Evolutionary conservation across 441 rosid species (phyloP), one percentile per base, ranked within the genome.

Genomic region (Kokia cookei): DNA sequence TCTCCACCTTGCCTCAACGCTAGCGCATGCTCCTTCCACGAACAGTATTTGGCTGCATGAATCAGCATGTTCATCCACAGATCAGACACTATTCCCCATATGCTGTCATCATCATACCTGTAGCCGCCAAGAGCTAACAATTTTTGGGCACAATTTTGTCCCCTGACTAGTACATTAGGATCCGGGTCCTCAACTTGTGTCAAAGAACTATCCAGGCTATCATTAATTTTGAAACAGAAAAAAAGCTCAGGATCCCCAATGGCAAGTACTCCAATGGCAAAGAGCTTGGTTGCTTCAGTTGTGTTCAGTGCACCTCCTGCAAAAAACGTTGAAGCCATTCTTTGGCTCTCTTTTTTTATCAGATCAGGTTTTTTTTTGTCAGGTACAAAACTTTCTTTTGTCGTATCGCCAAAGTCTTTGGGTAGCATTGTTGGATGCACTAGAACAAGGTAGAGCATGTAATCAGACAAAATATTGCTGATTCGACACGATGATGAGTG

Each of bases 301-400:
- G 17, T 5, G 17, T 48, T 12, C 0, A 1, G 11, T 13, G 0
- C 1, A 14, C 1, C 17, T 5, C 0, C n/a, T 1, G 0, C 6
- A 3, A 1, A 5, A 14, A 48, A 3, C 0, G 0, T 13, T 4
- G 0, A 48, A 48, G n/a, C n/a, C 5, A 13, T 13, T 5, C 0
- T 14, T 14, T 1, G 6, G 7, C 53, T 1, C 1, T 9, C 17
- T 1, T 5, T 15, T 50, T 12, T 57, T 4, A 22, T 57, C 14
- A 9, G 7, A 57, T 24, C 32, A 57, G 7, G 14, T 55, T 1
- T 55, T 22, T 1, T 22, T 22, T 55, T 55, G 4, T 8, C 60
- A 55, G 60, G 29, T 22, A 55, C 4, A 55, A 55, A 55, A 55
- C 60, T 55, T 55, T 55, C 60, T 10, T 3, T 10, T 55, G 60